These are phyloP conservation scores for Meira nashicola DNA, from an alignment of 1,284 basidiomycete genomes.

Conservation along the genomic window DNA sequence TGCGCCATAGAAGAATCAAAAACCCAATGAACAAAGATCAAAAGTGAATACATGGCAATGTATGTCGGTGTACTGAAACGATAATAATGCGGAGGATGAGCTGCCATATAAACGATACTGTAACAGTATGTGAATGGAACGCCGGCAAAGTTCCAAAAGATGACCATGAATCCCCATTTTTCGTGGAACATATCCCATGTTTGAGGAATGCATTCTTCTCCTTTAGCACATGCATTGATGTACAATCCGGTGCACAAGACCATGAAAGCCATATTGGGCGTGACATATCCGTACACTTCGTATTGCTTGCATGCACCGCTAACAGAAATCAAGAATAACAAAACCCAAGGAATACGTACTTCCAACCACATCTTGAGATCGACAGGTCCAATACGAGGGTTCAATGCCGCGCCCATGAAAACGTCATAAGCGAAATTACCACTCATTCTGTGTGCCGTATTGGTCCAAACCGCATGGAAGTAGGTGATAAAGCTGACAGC, in stretches of 20 bases:
- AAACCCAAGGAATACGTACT: conserved; percentile 94
- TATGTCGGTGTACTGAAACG: conserved; percentile 74
- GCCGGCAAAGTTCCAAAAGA: conserved; percentile 79
- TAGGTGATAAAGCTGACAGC: conserved; percentile 54
- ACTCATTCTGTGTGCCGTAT: conserved; percentile 67
- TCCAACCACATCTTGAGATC: conserved; percentile 99
- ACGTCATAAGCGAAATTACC: conserved; percentile 72
- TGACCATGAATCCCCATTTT: conserved; percentile 54
- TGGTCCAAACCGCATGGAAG: conserved; percentile 45
- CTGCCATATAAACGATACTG: conserved; percentile 95
- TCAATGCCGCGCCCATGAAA: conserved; percentile 85
- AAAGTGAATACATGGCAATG: conserved; percentile 55
- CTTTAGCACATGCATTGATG: conserved; percentile 76
- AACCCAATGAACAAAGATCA: conserved; percentile 37
- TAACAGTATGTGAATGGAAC: conserved; percentile 64
- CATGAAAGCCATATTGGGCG: conserved; percentile 96
- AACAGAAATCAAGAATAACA: conserved; percentile 86
- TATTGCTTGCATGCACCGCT: conserved; percentile 95
- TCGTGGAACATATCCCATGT: conserved; percentile 67
- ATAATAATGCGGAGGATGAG: conserved; percentile 83
- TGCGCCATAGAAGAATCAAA: conserved; percentile 95
- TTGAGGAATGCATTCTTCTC: conserved; percentile 87
- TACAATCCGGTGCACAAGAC: conserved; percentile 91
- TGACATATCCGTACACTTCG: conserved; percentile 83
- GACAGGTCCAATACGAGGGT: conserved; percentile 86